Conservation (phyloP, 163 green algal species). For the Scenedesmus sp. region DNA sequence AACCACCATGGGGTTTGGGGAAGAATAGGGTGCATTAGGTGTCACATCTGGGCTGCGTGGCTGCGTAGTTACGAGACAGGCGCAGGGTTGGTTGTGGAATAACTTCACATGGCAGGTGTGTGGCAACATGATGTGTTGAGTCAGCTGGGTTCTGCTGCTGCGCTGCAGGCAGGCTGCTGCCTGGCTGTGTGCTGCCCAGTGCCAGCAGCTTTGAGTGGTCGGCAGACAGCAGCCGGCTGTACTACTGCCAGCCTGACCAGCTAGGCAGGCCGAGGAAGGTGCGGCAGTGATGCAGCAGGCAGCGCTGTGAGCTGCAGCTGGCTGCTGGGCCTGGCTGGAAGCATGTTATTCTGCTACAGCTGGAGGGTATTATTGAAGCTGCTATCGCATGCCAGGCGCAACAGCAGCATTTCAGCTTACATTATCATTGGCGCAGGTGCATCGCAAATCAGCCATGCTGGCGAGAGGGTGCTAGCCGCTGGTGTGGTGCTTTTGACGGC, state of each 20-base stretch:
- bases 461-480: too few species aligned
- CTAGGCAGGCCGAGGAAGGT: slow-evolving; percentile 59
- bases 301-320: background rate
- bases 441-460: too few species aligned
- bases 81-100: background rate
- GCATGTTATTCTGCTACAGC: too few species aligned
- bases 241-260: slow-evolving; percentile 57
- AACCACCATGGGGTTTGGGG: too few species aligned
- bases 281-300: background rate
- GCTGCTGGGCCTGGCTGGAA: background rate
- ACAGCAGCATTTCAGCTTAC: too few species aligned
- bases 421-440: too few species aligned
- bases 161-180: slow-evolving; percentile 13
- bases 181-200: background rate
- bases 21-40: too few species aligned
- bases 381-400: background rate
- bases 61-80: background rate
- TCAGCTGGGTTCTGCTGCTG: background rate
- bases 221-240: slow-evolving; percentile 52
- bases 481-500: too few species aligned
- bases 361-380: too few species aligned
- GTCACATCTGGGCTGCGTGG: background rate
- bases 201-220: slow-evolving; percentile 63
- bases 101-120: background rate
- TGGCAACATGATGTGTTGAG: background rate